Evolutionary conservation across 2,329 filamentous ascomycete genomes (phyloP), one percentile per base, ranked within the genome.

Genomic region (Malbranchea cinnamomea): DNA sequence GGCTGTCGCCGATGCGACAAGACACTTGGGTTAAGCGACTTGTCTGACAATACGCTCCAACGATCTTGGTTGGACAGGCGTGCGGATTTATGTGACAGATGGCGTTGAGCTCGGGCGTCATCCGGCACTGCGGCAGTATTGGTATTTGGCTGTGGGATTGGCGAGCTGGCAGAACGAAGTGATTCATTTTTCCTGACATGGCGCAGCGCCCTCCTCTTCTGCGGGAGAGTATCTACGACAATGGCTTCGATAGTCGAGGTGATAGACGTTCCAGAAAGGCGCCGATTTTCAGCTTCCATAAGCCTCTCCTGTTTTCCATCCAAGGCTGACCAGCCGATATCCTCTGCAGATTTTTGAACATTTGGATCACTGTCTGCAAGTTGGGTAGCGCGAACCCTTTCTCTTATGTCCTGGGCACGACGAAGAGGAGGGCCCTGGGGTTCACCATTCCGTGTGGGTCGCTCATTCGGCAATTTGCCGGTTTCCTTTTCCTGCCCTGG

Each of bases 221-320:
- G 57, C 22, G 57, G 61, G 3, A 63, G 60, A 10, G 58, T 57
- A 11, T 65, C 56, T 25, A 71, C 58, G 17, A 72, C 65, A 43
- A 67, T 56, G 8, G 64, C 68, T 49, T 69, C 65, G 10, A 71
- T 54, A 0, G 66, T 68, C 4, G 68, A 71, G 7, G 60, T 56
- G 13, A 59, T 59, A 2, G 68, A 72, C 2, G 60, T 48, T 10
- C 47, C 57, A 9, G 68, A 72, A 12, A 60, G 49, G 24, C 67
- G 58, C 38, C 49, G 52, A 30, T 37, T 39, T 8, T 52, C 50
- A 11, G 48, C 41, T 12, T 47, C 42, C 11, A 14, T 23, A n/a
- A 4, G 16, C 27, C 39, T 43, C 12, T 46, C 32, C 31, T 41
- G 28, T 29, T 45, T 30, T 26, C 46, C 37, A 37, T 53, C 41